These are phyloP conservation scores for Hypoxylon sp. DNA, from an alignment of 2,329 filamentous ascomycete genomes.

Conservation along the genomic window DNA sequence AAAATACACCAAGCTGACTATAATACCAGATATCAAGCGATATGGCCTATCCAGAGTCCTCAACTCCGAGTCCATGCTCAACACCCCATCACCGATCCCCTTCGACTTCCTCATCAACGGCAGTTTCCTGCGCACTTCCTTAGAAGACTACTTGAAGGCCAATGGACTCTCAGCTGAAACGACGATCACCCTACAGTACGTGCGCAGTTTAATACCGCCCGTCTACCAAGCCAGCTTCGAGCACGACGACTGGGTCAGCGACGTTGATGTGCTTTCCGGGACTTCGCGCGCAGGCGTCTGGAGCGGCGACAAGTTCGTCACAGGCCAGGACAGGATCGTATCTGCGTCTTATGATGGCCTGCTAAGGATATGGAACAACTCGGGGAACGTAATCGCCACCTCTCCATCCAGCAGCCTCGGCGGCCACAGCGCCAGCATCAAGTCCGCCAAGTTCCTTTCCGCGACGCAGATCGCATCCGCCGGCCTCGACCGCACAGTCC, in stretches of 20 bases:
- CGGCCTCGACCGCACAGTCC: slow-evolving; percentile 86
- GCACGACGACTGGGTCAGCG: slow-evolving; percentile 97
- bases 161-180: slow-evolving; percentile 92
- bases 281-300: slow-evolving; percentile 73
- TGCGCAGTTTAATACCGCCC: slow-evolving; percentile 90
- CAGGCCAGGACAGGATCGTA: slow-evolving; percentile 80
- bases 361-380: slow-evolving; percentile 89
- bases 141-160: slow-evolving; percentile 89
- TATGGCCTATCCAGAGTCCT: slow-evolving; percentile 79
- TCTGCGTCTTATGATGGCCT: slow-evolving; percentile 95
- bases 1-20: slow-evolving; percentile 14
- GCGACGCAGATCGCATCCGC: slow-evolving; percentile 84
- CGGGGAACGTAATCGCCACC: slow-evolving; percentile 85
- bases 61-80: slow-evolving; percentile 80
- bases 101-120: slow-evolving; percentile 98
- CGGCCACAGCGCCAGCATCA: slow-evolving; percentile 83
- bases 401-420: slow-evolving; percentile 76
- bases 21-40: slow-evolving; percentile 72
- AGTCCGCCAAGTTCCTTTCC: slow-evolving; percentile 86
- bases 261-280: slow-evolving; percentile 83
- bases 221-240: slow-evolving; percentile 92
- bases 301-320: slow-evolving; percentile 64
- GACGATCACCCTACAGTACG: slow-evolving; percentile 90
- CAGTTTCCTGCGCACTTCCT: slow-evolving; percentile 87
- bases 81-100: slow-evolving; percentile 75